Evolutionary conservation across 148 eudicot genomes (phyloP), one percentile per base, ranked within the genome.

Genomic region (Gaultheria prostrata): DNA sequence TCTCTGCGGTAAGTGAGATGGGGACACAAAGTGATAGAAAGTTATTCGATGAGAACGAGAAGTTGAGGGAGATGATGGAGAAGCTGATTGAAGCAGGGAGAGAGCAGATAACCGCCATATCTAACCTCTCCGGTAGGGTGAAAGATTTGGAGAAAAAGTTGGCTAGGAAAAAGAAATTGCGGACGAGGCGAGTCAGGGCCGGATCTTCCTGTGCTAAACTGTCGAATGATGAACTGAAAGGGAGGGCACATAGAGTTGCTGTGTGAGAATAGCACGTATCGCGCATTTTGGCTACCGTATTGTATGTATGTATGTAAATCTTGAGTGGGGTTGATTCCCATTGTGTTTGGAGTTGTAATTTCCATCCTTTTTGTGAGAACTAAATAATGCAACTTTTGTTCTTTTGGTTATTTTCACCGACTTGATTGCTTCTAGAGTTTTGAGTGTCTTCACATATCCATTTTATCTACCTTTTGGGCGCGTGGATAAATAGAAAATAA

Each of bases 101-200:
- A 48, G 90, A 92, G 56, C 98, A 95, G 84, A 80, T 93, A 73
- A 77, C 76, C 4, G 87, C 90, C 43, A 92, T 95, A 54, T 87
- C 91, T 2, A 88, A 46, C 77, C 88, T 95, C 12, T 87, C 90
- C 10, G 88, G 84, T 7, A 92, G 92, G 80, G 87, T 95, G 20
- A 83, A 90, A 49, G 92, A 92, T 51, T 82, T 95, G 85, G 95
- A 95, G 87, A 91, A 83, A 79, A 91, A 88, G 82, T 51, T 93
- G 59, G 80, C 86, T 0, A 93, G 82, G 76, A 87, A 86, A 48
- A 95, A 83, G 80, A 91, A 87, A 75, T 1, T 56, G 79, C 91
- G 85, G 73, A 73, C 84, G 1, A 88, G 77, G 82, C 81, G 78
- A 54, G 79, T 57, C 32, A 85, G 83, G 49, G 76, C 85, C n/a